These are phyloP conservation scores for Fragosphaeria purpurea DNA, from an alignment of 2,329 filamentous ascomycete species.

Conservation along the genomic window DNA sequence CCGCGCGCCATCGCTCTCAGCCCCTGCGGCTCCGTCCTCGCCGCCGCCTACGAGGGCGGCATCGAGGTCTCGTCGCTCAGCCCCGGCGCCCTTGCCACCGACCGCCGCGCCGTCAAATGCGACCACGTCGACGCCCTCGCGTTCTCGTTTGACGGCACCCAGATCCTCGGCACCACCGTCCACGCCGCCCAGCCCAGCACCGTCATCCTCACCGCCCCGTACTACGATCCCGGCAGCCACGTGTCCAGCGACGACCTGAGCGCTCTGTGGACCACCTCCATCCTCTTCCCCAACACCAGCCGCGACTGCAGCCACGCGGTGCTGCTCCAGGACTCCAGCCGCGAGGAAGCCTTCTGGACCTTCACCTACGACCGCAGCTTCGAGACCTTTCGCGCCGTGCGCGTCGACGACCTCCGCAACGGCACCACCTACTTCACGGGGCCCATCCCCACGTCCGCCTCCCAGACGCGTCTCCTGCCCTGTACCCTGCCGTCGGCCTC, in stretches of 20 bases:
- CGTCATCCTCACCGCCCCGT: constrained; percentile 69
- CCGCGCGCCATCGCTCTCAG: constrained; percentile 72
- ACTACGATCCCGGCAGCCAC: constrained; percentile 62
- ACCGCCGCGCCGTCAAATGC: constrained; percentile 68
- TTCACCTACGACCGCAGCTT: constrained; percentile 70
- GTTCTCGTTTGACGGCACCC: constrained; percentile 69
- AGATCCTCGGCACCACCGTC: constrained; percentile 66
- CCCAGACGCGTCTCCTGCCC: constrained; percentile 52
- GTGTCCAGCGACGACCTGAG: constrained; percentile 58
- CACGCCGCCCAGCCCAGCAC: constrained; percentile 56
- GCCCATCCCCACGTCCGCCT: constrained; percentile 43
- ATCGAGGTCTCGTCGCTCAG: constrained; percentile 76
- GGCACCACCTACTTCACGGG: constrained; percentile 73
- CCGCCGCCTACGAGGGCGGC: constrained; percentile 77
- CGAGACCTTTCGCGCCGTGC: constrained; percentile 67
- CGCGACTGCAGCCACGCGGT: constrained; percentile 70
- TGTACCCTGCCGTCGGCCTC: constrained; percentile 60
- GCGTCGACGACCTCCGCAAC: constrained; percentile 63
- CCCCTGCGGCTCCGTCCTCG: constrained; percentile 70
- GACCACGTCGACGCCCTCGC: constrained; percentile 62
- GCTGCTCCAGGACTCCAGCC: constrained; percentile 49
- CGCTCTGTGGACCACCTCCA: constrained; percentile 76
- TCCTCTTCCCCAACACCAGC: constrained; percentile 73
- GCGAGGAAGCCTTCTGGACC: constrained; percentile 62
- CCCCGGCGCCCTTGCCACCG: constrained; percentile 50